These are phyloP conservation scores for Rhynchosporium agropyri DNA, from an alignment of 2,329 filamentous ascomycete species.

Conservation along the genomic window DNA sequence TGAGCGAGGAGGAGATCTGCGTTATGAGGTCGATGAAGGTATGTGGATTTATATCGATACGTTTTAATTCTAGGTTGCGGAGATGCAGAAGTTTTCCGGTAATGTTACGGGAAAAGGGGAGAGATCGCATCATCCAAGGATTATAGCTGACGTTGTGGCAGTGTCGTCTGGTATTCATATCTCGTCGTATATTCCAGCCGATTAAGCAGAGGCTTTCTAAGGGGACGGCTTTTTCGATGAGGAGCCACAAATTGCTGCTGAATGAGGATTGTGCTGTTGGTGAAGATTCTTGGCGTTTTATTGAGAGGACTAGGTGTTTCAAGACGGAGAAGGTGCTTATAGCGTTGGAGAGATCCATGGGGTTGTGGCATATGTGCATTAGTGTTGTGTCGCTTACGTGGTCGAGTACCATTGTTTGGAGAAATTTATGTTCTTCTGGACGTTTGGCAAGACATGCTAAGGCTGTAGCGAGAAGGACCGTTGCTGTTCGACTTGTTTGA, in stretches of 20 bases:
- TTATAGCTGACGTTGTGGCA: constrained; percentile 24
- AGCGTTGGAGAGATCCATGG: constrained; percentile 53
- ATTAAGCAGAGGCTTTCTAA: constrained; percentile 53
- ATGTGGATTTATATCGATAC: constrained; percentile 38
- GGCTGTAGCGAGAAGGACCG: constrained; percentile 55
- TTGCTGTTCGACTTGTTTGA: constrained; percentile 50
- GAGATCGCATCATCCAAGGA: constrained; percentile 39
- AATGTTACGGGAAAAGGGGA: constrained; percentile 34
- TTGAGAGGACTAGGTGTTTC: constrained; percentile 50
- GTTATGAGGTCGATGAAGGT: constrained; percentile 36
- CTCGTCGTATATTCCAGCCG: constrained; percentile 43
- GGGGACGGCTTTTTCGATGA: constrained; percentile 49
- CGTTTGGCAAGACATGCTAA: constrained; percentile 52
- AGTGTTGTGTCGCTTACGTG: constrained; percentile 53
- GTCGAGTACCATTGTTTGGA: constrained; percentile 54
- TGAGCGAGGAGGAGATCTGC: constrained; percentile 36
- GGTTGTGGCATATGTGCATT: constrained; percentile 54
- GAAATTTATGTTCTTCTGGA: constrained; percentile 47
- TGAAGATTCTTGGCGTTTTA: constrained; percentile 50
- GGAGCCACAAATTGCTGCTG: constrained; percentile 52
- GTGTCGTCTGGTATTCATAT: constrained; percentile 31
- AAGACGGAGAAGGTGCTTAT: constrained; percentile 48
- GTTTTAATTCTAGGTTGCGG: constrained; percentile 41
- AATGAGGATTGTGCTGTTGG: constrained; percentile 45
- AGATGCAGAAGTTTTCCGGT: constrained; percentile 29